Conservation (phyloP, 2,329 filamentous ascomycete species). For the Aspergillus oerlinghausenensis region DNA sequence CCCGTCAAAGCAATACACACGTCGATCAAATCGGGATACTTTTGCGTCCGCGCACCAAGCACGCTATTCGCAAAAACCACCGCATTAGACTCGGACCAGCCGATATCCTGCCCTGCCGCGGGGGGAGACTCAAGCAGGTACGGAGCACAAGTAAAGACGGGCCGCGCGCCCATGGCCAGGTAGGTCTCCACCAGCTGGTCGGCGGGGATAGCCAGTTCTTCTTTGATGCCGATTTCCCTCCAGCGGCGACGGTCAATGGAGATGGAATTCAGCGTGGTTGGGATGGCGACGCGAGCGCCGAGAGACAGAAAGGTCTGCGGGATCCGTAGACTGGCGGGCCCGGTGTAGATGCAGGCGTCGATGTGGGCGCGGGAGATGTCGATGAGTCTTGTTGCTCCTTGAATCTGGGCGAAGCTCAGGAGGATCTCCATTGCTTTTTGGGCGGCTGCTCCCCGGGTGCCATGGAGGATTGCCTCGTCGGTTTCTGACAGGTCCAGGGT, state of each 20-base stretch:
- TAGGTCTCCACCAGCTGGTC: constrained; percentile 36
- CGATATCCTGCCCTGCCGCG: constrained; percentile 37
- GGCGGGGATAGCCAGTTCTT: constrained; percentile 25
- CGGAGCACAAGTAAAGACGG: constrained; percentile 44
- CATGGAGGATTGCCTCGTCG: constrained; percentile 27
- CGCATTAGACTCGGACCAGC: constrained; percentile 45
- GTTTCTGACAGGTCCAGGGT: constrained; percentile 14
- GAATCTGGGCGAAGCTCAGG: constrained; percentile 32
- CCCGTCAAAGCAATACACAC: constrained; percentile 43
- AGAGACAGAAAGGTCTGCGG: constrained; percentile 31
- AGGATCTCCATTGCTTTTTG: constrained; percentile 38
- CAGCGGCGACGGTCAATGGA: constrained; percentile 41
- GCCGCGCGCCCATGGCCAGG: constrained; percentile 37
- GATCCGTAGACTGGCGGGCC: constrained; percentile 35
- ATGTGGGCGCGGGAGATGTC: constrained; percentile 41
- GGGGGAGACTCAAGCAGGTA: constrained; percentile 38
- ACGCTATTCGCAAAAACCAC: constrained; percentile 47
- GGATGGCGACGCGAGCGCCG: constrained; percentile 35
- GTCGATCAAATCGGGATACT: constrained; percentile 46
- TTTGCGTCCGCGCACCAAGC: constrained; percentile 42
- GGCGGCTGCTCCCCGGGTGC: constrained; percentile 30
- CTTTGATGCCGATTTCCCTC: constrained; percentile 34
- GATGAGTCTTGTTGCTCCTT: constrained; percentile 31
- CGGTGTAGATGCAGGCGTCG: constrained; percentile 43
- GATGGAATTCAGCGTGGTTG: constrained; percentile 43